Evolutionary conservation across 768 basidiomycete genomes (phyloP), one percentile per base, ranked within the genome.

Genomic region (Ephemerocybe angulata): DNA sequence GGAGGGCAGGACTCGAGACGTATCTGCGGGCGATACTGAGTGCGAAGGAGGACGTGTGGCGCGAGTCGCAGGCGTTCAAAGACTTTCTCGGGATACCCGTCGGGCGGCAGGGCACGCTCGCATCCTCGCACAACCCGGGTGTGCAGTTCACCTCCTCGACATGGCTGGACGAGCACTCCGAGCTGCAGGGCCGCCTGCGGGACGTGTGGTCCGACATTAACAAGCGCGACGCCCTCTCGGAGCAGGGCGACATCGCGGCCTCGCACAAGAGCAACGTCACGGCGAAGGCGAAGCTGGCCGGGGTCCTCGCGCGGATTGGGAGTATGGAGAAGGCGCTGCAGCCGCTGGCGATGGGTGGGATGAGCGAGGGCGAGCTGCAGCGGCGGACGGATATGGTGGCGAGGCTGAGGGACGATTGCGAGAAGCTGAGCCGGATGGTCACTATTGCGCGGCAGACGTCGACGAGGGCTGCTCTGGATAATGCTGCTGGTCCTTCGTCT

Each of bases 291-390:
- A 83, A 87, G 70, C 83, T 95, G 31, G 89, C 90, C 22, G 83
- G 84, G 47, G 74, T 87, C 54, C 77, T 92, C n/a, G 74, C 82
- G 29, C 79, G 93, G n/a, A 78, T 95, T 21, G 84, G 85, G 4
- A 76, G 68, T 2, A 77, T 98, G 13, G 88, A 84, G 19, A 76
- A 77, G 60, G 92, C 86, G 10, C 72, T 95, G 62, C 76, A 81
- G 62, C 79, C 74, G 37, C 76, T 91, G 33, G 88, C 76, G 7
- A 68, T 83, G 67, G 74, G 75, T 38, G 92, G 90, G 33, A 81
- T 98, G 80, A 87, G 83, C 60, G 85, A 93, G 68, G 96, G 96
- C n/a, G 96, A 98, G 76, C 75, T 93, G 63, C 86, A 88, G 71
- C 76, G 96, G 53, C 78, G 96, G 58, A 87, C 87, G 57, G 95